Evolutionary conservation across 441 rosid genomes (phyloP).

Genomic region (Lepidium campestre): DNA sequence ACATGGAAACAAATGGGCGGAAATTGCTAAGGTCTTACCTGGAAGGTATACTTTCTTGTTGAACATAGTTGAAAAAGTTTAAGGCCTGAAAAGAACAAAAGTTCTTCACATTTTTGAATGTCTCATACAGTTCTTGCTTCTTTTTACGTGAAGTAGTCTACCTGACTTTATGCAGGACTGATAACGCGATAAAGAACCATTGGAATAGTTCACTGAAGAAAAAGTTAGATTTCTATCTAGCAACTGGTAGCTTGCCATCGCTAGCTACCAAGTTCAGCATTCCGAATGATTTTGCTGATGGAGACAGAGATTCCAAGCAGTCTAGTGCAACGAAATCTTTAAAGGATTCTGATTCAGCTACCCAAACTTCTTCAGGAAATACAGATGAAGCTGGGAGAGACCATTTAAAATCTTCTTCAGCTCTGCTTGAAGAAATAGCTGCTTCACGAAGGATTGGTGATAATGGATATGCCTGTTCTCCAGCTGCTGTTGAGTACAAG

Average conservation of each 20-base stretch:
- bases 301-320: constrained; percentile 30
- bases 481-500: constrained; percentile 39
- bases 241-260: constrained; percentile 66
- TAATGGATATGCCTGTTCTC: constrained; percentile 44
- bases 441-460: constrained; percentile 37
- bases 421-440: constrained; percentile 38
- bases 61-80: background rate
- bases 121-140: background rate
- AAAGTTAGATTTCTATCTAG: constrained; percentile 73
- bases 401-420: constrained; percentile 35
- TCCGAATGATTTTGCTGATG: constrained; percentile 34
- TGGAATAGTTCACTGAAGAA: constrained; percentile 99
- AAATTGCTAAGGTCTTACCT: constrained; percentile 87
- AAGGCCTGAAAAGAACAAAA: background rate
- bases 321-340: constrained; percentile 26
- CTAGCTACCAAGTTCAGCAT: constrained; percentile 36
- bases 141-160: background rate
- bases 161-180: constrained; percentile 55
- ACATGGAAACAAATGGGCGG: constrained; percentile 96
- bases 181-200: constrained; percentile 91
- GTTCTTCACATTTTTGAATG: background rate
- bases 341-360: constrained; percentile 50
- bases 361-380: constrained; percentile 55
- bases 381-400: constrained; percentile 55
- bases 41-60: constrained; percentile 64